Conservation (phyloP, 225 moss, liverwort and hornwort species). For the Thuidium tamariscinum region DNA sequence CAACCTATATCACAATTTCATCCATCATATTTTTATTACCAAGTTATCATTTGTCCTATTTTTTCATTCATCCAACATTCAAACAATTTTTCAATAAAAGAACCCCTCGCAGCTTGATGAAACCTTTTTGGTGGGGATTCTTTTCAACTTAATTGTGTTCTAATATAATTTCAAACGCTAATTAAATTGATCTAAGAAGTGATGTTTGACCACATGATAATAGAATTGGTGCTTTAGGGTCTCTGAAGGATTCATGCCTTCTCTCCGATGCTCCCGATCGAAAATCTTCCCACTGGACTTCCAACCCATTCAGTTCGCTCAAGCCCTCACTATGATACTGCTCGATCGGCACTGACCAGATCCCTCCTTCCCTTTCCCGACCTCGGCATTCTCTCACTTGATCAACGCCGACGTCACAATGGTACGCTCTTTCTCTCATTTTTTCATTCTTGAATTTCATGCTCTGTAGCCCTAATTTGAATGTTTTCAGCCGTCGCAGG, state of each 20-base stretch:
- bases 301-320: background rate
- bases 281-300: background rate
- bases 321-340: background rate
- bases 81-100: background rate
- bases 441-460: background rate
- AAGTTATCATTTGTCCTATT: background rate
- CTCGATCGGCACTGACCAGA: background rate
- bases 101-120: background rate
- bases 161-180: background rate
- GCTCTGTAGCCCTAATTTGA: background rate
- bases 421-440: background rate
- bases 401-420: background rate
- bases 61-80: background rate
- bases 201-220: background rate
- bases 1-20: background rate
- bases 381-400: background rate
- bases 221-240: background rate
- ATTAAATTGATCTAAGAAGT: no score
- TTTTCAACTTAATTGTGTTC: background rate
- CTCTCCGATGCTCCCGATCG: background rate
- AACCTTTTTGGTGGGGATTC: background rate
- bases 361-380: background rate
- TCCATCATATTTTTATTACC: fast-evolving
- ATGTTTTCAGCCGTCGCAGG: background rate
- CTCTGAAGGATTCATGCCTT: background rate